Percentiles rank a stretch among this genome's conserved stretches.
phyloP scores from a whole-genome alignment of 2,329 filamentous ascomycete species.

The Hymenoscyphus linearis region DNA sequence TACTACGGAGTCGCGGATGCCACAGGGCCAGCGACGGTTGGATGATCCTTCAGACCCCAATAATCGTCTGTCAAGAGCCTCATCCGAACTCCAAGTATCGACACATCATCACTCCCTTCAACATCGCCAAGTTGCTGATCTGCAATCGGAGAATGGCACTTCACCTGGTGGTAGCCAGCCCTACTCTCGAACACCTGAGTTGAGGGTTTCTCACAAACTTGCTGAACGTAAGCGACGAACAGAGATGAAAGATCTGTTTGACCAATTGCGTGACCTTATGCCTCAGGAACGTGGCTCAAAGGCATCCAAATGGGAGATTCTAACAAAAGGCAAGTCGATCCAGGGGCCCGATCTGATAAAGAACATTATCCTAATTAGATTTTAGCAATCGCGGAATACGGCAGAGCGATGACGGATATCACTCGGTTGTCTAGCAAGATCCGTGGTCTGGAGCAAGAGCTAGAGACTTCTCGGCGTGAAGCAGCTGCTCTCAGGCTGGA shows the following conservation, averaged over 20 bases:
- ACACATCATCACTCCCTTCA: slow-evolving; percentile 71
- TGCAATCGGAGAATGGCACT: slow-evolving; percentile 55
- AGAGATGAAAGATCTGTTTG: slow-evolving; percentile 85
- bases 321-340: slow-evolving; percentile 65
- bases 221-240: slow-evolving; percentile 78
- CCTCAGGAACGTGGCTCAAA: slow-evolving; percentile 78
- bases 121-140: slow-evolving; percentile 63
- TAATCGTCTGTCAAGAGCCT: slow-evolving; percentile 41
- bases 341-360: neutral
- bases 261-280: slow-evolving; percentile 71
- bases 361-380: slow-evolving; percentile 15
- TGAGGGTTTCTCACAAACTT: slow-evolving; percentile 79
- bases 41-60: slow-evolving; percentile 50
- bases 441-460: slow-evolving; percentile 31
- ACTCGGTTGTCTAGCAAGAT: slow-evolving; percentile 8
- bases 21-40: slow-evolving; percentile 65
- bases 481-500: slow-evolving; percentile 36
- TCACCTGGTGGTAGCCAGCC: slow-evolving; percentile 57
- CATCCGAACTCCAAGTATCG: slow-evolving; percentile 44
- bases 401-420: slow-evolving; percentile 34
- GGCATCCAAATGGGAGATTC: slow-evolving; percentile 83
- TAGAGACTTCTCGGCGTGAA: slow-evolving; percentile 36
- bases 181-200: slow-evolving; percentile 76
- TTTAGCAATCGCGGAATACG: slow-evolving; percentile 58
- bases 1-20: slow-evolving; percentile 67